Percentiles rank a stretch among this genome's conserved stretches.
phyloP scores from a whole-genome alignment of 345 rosid species.

The Ricinus communis region DNA sequence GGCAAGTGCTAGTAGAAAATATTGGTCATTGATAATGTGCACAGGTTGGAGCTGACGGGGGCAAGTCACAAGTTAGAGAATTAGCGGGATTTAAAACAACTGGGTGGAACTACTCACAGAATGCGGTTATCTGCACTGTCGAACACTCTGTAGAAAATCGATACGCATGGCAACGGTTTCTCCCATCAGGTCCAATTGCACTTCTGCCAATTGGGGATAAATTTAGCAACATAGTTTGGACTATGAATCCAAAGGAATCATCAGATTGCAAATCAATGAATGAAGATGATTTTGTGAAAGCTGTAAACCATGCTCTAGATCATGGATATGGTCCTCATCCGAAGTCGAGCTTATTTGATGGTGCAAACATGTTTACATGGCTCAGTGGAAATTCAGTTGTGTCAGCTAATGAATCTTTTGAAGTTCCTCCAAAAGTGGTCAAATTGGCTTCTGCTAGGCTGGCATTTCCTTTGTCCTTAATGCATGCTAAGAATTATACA shows the following conservation, averaged over 20 bases:
- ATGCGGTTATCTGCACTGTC: conserved; percentile 88
- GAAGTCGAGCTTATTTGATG: conserved; percentile 42
- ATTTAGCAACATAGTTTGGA: conserved; percentile 94
- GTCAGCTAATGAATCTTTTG: conserved; percentile 60
- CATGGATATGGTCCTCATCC: conserved; percentile 85
- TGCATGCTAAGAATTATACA: conserved; percentile 69
- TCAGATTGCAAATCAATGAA: conserved; percentile 62
- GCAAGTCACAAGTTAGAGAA: conserved; percentile 83
- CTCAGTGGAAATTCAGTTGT: conserved; percentile 40
- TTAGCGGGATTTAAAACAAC: conserved; percentile 77
- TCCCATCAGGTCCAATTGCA: conserved; percentile 91
- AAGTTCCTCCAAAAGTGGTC: conserved; percentile 72
- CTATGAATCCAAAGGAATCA: conserved; percentile 78
- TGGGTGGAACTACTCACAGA: conserved; percentile 90
- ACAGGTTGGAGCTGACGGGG: conserved; percentile 96
- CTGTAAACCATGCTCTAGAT: conserved; percentile 77
- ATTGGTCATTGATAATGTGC: not conserved
- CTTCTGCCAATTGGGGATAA: conserved; percentile 82
- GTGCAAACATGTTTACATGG: conserved; percentile 54
- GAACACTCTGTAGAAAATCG: conserved; percentile 66
- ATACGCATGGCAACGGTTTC: conserved; percentile 93
- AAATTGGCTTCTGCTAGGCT: conserved; percentile 77
- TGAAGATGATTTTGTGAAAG: conserved; percentile 73
- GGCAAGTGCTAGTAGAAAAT: conserved; percentile 1
- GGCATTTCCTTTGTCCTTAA: conserved; percentile 84